phyloP scores from a whole-genome alignment of 108 stramenopile species.

The Aurantiochytrium sp. region DNA sequence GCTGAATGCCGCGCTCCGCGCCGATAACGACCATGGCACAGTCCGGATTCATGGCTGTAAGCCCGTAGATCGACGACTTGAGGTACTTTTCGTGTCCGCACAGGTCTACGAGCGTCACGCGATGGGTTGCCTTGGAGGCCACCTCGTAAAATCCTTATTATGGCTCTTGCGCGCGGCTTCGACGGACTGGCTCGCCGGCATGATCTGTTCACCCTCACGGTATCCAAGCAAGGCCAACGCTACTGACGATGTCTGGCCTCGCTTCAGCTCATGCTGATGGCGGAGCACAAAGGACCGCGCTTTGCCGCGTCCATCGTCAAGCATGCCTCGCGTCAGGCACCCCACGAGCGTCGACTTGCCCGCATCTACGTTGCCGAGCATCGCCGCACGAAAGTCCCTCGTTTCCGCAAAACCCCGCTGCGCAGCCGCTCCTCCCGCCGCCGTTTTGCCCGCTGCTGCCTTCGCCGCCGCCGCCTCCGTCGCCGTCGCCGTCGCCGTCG shows the following conservation, averaged over 20 bases:
- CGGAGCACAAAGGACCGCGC: constrained; percentile 84
- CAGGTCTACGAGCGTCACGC: constrained; percentile 87
- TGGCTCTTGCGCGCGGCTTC: neutral
- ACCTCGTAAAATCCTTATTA: constrained; percentile 28
- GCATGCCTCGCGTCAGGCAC: constrained; percentile 71
- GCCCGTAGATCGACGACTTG: constrained; percentile 96
- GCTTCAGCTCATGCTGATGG: constrained; percentile 95
- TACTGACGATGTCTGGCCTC: constrained; percentile 88
- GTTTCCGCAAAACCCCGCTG: neutral
- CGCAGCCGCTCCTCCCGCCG: neutral
- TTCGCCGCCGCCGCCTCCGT: neutral
- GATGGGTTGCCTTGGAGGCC: constrained; percentile 54
- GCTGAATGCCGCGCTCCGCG: constrained; percentile 88
- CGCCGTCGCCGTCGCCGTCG: too few relatives aligned
- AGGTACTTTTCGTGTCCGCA: constrained; percentile 98
- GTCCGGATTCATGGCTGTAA: constrained; percentile 87
- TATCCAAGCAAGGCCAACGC: constrained; percentile 73
- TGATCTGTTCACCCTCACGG: neutral
- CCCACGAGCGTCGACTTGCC: constrained; percentile 92
- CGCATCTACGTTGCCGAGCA: constrained; percentile 95
- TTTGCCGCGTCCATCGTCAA: constrained; percentile 91
- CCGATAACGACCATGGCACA: constrained; percentile 88
- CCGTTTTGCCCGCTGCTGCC: neutral
- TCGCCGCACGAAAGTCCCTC: constrained; percentile 76
- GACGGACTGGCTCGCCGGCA: neutral